Conservation (phyloP, 768 basidiomycete genomes). For the Hysterangium stoloniferum region DNA sequence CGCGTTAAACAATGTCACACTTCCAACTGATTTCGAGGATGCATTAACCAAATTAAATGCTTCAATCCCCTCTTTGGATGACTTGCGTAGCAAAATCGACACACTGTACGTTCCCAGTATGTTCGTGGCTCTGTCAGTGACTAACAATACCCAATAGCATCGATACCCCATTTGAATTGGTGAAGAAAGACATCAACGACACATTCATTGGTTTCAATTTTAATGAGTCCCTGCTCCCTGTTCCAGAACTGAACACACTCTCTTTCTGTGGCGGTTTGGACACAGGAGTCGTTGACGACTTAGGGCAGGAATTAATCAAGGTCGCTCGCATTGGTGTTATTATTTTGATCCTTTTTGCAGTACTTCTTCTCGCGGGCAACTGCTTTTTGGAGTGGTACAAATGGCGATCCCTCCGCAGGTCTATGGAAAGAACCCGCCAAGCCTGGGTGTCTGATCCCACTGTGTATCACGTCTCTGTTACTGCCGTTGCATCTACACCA, state of each 20-base stretch:
- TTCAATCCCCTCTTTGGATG: constrained; percentile 69
- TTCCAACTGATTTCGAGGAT: constrained; percentile 71
- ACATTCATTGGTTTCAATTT: constrained; percentile 72
- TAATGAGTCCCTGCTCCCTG: constrained; percentile 63
- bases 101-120: constrained; percentile 46
- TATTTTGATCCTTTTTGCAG: constrained; percentile 62
- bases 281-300: constrained; percentile 77
- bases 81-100: constrained; percentile 62
- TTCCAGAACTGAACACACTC: constrained; percentile 62
- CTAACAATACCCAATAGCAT: constrained; percentile 56
- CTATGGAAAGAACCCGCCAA: constrained; percentile 63
- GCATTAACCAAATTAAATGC: constrained; percentile 69
- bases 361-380: constrained; percentile 66
- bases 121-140: not conserved
- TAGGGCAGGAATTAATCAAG: constrained; percentile 72
- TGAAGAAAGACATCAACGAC: constrained; percentile 85
- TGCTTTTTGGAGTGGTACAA: constrained; percentile 83
- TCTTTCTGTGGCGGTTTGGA: constrained; percentile 76
- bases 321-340: constrained; percentile 73
- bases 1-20: constrained; percentile 65
- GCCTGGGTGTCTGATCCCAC: constrained; percentile 75
- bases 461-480: constrained; percentile 35
- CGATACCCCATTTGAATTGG: constrained; percentile 76
- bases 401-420: constrained; percentile 62
- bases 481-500: constrained; percentile 20